A percentile compares a stretch with the other conserved stretches of the same genome.
These are phyloP conservation scores for Ceriops decandra DNA, from an alignment of 345 rosid genomes.

Conservation along the genomic window DNA sequence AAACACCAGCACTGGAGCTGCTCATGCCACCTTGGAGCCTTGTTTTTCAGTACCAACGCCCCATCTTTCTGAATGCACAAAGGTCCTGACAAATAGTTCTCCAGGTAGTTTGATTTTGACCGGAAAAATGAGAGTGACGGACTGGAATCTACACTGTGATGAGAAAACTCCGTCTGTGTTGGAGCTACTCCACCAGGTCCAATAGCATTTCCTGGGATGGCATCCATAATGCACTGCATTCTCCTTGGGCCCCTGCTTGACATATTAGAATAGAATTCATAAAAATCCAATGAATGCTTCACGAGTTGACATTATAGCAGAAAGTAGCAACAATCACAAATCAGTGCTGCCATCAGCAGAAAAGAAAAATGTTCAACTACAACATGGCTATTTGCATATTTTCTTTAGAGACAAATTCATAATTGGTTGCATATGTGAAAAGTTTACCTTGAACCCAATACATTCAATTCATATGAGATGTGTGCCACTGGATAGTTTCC, in stretches of 20 bases:
- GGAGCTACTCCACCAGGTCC: conserved; percentile 32
- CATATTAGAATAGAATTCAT: not conserved
- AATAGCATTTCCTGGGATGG: conserved; percentile 28
- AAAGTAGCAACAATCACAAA: not conserved
- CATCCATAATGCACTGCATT: conserved; percentile 35
- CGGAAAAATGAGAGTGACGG: conserved; percentile 25
- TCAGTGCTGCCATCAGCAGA: not conserved
- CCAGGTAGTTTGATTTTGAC: conserved; percentile 21
- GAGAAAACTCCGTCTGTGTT: conserved; percentile 25
- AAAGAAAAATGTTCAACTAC: not conserved
- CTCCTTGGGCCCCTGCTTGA: conserved; percentile 32
- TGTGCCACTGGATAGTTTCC: conserved; percentile 30
- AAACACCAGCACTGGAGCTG: conserved; percentile 37
- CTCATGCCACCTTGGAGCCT: conserved; percentile 34
- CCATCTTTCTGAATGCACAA: conserved; percentile 22
- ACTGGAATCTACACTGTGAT: conserved; percentile 15
- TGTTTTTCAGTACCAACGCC: conserved; percentile 22
- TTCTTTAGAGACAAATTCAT: not conserved
- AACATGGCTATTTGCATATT: not conserved
- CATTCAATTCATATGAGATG: conserved; percentile 33
- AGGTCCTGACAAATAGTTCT: conserved; percentile 19
- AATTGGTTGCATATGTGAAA: not conserved
- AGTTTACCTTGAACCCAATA: conserved; percentile 31
- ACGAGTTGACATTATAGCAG: no score
- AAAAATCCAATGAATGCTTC: not conserved